Evolutionary conservation across 1,139 yeast species (phyloP).

Genomic region (Nakaseomyces bracarensis): DNA sequence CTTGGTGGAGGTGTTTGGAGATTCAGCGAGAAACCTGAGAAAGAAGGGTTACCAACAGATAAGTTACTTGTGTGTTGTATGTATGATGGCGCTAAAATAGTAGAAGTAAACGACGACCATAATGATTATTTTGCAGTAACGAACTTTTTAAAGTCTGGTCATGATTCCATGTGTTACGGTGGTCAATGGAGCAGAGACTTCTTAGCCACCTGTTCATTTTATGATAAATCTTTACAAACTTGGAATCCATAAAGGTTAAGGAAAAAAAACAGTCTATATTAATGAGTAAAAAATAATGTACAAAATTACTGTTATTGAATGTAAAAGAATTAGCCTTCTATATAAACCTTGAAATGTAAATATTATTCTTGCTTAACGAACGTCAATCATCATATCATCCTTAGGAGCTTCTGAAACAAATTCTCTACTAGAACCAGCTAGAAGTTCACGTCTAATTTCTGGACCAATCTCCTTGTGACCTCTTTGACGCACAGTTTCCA

Average conservation of each 20-base stretch:
- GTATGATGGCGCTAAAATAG: conserved; percentile 86
- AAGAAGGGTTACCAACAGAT: conserved; percentile 18
- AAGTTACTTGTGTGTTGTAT: conserved; percentile 74
- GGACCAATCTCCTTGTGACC: conserved; percentile 86
- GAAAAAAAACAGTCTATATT: not conserved
- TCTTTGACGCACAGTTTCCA: conserved; percentile 87
- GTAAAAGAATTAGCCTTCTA: not conserved
- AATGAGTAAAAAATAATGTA: conserved; percentile 4
- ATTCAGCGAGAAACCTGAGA: conserved; percentile 53
- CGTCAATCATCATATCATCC: conserved; percentile 30
- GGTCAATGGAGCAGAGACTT: conserved; percentile 70
- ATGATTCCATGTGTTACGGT: conserved; percentile 90
- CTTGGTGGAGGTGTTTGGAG: conserved; percentile 97
- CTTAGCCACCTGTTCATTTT: conserved; percentile 79
- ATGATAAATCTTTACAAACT: conserved; percentile 69
- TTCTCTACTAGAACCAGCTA: conserved; percentile 63
- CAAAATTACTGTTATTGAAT: not conserved
- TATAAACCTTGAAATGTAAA: not conserved
- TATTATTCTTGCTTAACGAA: conserved; percentile 12
- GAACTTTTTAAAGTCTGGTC: conserved; percentile 54
- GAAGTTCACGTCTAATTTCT: conserved; percentile 85
- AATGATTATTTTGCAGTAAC: conserved; percentile 34
- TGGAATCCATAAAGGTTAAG: conserved; percentile 40
- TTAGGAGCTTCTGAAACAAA: conserved; percentile 23
- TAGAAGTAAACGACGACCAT: conserved; percentile 31